These are phyloP conservation scores for Cyclostephanos invisitatus DNA, from an alignment of 108 stramenopile species.

Conservation along the genomic window DNA sequence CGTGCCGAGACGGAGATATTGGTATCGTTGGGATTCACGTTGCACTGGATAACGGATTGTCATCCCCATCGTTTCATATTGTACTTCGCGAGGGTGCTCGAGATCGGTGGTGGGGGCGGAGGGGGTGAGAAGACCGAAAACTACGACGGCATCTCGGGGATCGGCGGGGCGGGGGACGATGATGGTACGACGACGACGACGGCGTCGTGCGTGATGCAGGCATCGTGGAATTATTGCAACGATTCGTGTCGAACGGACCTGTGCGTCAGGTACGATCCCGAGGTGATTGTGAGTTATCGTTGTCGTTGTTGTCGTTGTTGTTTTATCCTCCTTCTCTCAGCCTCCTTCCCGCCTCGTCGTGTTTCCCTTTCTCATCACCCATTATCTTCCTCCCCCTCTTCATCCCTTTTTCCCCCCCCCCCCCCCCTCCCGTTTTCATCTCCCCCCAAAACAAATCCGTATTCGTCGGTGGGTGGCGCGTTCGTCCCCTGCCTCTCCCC, in stretches of 20 bases:
- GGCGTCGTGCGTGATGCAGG: slow-evolving; percentile 47
- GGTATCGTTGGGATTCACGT: slow-evolving; percentile 73
- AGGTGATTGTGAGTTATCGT: slow-evolving; percentile 62
- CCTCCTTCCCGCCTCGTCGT: no score
- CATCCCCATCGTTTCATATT: slow-evolving; percentile 82
- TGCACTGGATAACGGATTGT: slow-evolving; percentile 81
- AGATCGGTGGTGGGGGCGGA: slow-evolving; percentile 25
- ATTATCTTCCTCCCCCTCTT: no score
- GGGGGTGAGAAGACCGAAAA: neutral
- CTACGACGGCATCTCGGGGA: no score
- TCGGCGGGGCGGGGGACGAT: no score
- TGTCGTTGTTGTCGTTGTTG: no score
- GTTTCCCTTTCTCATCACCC: no score
- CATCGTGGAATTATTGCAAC: slow-evolving; percentile 88
- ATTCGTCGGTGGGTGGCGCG: neutral
- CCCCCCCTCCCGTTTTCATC: neutral
- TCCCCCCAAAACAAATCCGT: neutral
- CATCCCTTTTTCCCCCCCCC: no score
- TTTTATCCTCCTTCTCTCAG: neutral
- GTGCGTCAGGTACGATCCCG: slow-evolving; percentile 72
- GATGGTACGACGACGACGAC: slow-evolving; percentile 7
- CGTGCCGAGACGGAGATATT: slow-evolving; percentile 62
- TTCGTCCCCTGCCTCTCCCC: no score
- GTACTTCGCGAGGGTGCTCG: slow-evolving; percentile 58
- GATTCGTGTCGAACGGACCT: slow-evolving; percentile 81